Evolutionary conservation across 768 basidiomycete genomes (phyloP).

Genomic region (Russula foetens): DNA sequence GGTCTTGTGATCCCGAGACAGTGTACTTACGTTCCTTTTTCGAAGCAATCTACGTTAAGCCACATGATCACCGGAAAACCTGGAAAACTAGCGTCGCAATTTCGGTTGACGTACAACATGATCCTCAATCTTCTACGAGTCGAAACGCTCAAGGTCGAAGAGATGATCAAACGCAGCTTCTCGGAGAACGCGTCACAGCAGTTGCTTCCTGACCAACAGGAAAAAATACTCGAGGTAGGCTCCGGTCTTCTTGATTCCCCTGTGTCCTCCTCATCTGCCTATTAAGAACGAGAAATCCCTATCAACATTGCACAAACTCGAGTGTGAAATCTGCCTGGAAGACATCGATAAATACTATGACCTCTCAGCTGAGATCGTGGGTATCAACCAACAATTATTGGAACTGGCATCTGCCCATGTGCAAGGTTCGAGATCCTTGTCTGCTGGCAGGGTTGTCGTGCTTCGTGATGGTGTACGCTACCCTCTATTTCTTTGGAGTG

Average conservation of each 20-base stretch:
- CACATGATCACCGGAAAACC: conserved; percentile 95
- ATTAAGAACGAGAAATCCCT: conserved; percentile 65
- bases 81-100: conserved; percentile 89
- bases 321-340: conserved; percentile 57
- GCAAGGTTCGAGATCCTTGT: conserved; percentile 60
- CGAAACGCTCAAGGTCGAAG: conserved; percentile 91
- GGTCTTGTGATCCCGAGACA: not conserved
- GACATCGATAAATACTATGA: conserved; percentile 80
- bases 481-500: not conserved
- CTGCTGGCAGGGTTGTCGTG: conserved; percentile 72
- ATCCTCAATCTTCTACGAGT: conserved; percentile 94
- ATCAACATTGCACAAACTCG: conserved; percentile 50
- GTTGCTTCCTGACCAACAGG: conserved; percentile 88
- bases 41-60: conserved; percentile 61
- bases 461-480: conserved; percentile 71
- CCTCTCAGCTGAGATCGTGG: conserved; percentile 49
- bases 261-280: conserved; percentile 12
- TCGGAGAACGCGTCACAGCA: conserved; percentile 96
- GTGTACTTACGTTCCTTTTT: not conserved
- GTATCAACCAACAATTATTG: conserved; percentile 55
- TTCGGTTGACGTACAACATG: conserved; percentile 98
- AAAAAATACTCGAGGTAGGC: conserved; percentile 68
- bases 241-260: conserved; percentile 19
- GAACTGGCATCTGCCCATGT: conserved; percentile 48
- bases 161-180: conserved; percentile 99